Evolutionary conservation across 2,329 filamentous ascomycete genomes (phyloP).

Genomic region (Hymenoscyphus scutula): DNA sequence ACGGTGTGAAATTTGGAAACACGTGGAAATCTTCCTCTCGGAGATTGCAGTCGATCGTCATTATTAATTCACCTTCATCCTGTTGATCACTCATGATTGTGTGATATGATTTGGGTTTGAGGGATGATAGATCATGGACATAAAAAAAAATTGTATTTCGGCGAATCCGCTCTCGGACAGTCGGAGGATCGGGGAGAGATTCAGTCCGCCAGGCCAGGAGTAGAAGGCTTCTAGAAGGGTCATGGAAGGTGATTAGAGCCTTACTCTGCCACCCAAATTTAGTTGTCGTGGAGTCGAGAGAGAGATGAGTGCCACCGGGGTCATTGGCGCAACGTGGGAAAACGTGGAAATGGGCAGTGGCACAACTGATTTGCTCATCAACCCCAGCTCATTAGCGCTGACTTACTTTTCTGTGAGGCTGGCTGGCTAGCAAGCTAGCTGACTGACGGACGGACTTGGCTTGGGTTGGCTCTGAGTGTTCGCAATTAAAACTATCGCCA

Average conservation of each 20-base stretch:
- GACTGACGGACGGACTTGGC: too few species aligned
- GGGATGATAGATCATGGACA: background rate
- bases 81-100: background rate
- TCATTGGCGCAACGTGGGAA: background rate
- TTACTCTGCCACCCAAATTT: too few species aligned
- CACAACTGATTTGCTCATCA: background rate
- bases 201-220: background rate
- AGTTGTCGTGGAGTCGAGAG: background rate
- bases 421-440: background rate
- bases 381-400: background rate
- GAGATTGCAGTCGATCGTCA: background rate
- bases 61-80: background rate
- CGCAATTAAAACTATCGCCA: background rate
- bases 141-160: background rate
- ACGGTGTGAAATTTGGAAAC: background rate
- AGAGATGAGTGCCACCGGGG: background rate
- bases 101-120: too few species aligned
- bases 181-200: background rate
- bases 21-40: background rate
- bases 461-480: background rate
- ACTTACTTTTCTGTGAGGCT: background rate
- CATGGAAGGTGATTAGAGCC: too few species aligned
- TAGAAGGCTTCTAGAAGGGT: background rate
- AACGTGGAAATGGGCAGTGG: conserved; percentile 2
- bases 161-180: background rate